A percentile compares a stretch with the other conserved stretches of the same genome.
Evolutionary conservation across 164 flowering plant genomes (phyloP).

Genomic region (Tetracentron sinense): DNA sequence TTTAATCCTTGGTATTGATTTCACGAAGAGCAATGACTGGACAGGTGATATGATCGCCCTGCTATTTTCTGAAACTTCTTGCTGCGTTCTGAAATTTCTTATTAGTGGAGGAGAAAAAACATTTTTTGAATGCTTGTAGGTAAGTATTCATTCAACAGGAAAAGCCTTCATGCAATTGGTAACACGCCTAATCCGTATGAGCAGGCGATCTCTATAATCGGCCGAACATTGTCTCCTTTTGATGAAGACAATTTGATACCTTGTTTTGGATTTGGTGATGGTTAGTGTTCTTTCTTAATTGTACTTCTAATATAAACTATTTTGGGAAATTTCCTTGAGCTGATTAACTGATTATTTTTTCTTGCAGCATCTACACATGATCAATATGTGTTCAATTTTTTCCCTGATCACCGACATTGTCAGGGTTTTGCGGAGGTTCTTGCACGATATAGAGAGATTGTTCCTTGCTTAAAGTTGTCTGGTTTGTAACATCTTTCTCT

Average conservation of each 20-base stretch:
- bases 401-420: constrained; percentile 63
- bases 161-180: constrained; percentile 74
- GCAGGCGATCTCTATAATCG: constrained; percentile 90
- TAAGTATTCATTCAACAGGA: constrained; percentile 54
- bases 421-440: constrained; percentile 82
- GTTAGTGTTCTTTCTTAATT: constrained; percentile 34
- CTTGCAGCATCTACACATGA: constrained; percentile 74
- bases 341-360: no score
- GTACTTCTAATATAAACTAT: background rate
- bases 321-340: background rate
- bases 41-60: constrained; percentile 39
- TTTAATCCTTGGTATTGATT: constrained; percentile 82
- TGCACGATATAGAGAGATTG: constrained; percentile 66
- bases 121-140: constrained; percentile 37
- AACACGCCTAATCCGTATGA: constrained; percentile 75
- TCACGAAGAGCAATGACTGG: constrained; percentile 97
- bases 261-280: constrained; percentile 98
- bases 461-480: constrained; percentile 62
- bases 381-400: constrained; percentile 77
- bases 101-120: background rate
- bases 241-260: constrained; percentile 94
- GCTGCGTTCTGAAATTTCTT: background rate
- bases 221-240: constrained; percentile 74
- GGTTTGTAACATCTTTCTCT: constrained; percentile 35
- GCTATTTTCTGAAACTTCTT: background rate